Conservation (phyloP, 1,284 basidiomycete genomes). For the Paramarasmius palmivorus region DNA sequence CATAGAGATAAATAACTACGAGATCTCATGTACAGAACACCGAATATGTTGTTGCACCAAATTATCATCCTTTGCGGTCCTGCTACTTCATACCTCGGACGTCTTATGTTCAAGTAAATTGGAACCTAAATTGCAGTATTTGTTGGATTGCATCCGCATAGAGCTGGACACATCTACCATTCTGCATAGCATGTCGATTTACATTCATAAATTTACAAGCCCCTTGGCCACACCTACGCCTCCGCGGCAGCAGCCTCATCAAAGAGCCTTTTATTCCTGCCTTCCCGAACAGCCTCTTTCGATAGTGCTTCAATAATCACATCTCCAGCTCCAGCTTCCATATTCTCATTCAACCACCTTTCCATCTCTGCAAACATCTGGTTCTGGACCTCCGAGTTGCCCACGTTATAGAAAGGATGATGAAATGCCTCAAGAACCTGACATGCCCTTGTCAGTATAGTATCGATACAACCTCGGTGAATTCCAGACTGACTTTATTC, state of each 20-base stretch:
- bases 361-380: constrained; percentile 63
- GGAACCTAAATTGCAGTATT: too few relatives aligned
- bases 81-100: too few relatives aligned
- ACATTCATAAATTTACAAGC: too few relatives aligned
- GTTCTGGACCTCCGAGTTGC: constrained; percentile 59
- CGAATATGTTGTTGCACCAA: too few relatives aligned
- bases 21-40: too few relatives aligned
- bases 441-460: background rate
- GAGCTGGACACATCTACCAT: too few relatives aligned
- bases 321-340: constrained; percentile 44
- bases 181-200: too few relatives aligned
- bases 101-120: too few relatives aligned
- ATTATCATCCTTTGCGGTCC: too few relatives aligned
- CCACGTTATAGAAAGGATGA: constrained; percentile 65
- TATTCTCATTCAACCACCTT: constrained; percentile 52
- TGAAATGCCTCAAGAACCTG: constrained; percentile 70
- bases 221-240: too few relatives aligned
- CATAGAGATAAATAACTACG: too few relatives aligned
- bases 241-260: constrained; percentile 26
- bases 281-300: constrained; percentile 48
- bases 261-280: constrained; percentile 36
- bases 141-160: too few relatives aligned
- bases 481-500: constrained; percentile 39
- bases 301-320: constrained; percentile 46
- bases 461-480: background rate